These are phyloP conservation scores for Melanogaster broomeanus DNA, from an alignment of 768 basidiomycete species.

Conservation along the genomic window DNA sequence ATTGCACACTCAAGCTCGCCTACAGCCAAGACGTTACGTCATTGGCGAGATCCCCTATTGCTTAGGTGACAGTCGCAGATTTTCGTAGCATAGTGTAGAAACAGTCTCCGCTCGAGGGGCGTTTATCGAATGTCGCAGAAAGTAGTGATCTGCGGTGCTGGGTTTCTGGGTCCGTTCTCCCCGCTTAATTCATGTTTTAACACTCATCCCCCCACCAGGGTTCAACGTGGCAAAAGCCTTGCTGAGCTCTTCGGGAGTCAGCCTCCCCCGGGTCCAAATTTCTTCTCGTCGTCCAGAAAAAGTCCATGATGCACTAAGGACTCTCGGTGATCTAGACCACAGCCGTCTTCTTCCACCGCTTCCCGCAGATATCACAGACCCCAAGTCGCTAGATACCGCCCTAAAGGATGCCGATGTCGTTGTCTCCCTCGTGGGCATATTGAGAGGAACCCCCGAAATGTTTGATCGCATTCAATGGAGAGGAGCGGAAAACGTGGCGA, in stretches of 20 bases:
- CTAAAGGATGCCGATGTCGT: conserved; percentile 59
- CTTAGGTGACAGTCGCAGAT: neutral
- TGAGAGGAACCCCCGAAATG: conserved; percentile 54
- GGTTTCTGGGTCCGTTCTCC: conserved; percentile 57
- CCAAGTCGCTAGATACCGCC: conserved; percentile 44
- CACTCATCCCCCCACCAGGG: conserved; percentile 37
- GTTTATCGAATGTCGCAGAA: conserved; percentile 30
- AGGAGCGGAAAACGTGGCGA: conserved; percentile 68
- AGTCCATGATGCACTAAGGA: conserved; percentile 36
- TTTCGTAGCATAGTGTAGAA: neutral
- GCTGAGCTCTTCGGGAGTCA: conserved; percentile 33
- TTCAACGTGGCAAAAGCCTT: conserved; percentile 60
- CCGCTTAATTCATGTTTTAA: neutral
- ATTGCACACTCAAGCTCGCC: too few species aligned
- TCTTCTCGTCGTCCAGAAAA: conserved; percentile 59
- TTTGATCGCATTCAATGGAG: conserved; percentile 65
- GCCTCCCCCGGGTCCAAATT: conserved; percentile 45
- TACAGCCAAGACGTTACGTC: neutral
- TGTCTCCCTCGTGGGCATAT: conserved; percentile 69
- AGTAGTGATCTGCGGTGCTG: conserved; percentile 55
- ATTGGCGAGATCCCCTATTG: neutral
- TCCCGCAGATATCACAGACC: conserved; percentile 53
- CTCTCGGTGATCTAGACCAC: conserved; percentile 31
- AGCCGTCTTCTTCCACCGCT: conserved; percentile 42
- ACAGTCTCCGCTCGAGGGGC: neutral